Base-by-base conservation (phyloP, 345 rosid genomes). In the Raphanus sativus region DNA sequence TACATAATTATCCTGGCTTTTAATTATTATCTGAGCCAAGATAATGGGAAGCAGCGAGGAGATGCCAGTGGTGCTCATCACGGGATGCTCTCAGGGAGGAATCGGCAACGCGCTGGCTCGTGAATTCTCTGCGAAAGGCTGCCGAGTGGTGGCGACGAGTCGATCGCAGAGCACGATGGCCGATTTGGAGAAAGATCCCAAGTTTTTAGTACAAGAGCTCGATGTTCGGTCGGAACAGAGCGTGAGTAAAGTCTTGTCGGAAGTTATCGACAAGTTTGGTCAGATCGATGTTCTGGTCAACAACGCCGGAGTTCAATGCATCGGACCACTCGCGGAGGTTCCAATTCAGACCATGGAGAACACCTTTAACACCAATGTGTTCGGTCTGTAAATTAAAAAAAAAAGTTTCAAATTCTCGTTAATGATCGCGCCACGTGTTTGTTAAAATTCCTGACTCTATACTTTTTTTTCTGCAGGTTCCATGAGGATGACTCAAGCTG, bases 31-130 rank as follows among this genome's bases (percentile, higher is more conserved):
- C n/a, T n/a, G n/a, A n/a, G 61, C 34, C 3, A 24, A 65, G 16
- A 42, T n/a, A n/a, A 87, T 90, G 96, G 93, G 69, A 36, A 77
- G 73, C 33, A 25, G 54, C 24, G 77, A 69, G 4, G 70, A 71
- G 24, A 81, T 36, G 11, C 86, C 74, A 10, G 97, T 94, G 76
- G 92, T 94, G 28, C 76, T 94, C 28, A 86, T 94, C 75, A 89
- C 97, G 0, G 98, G 98, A 15, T 94, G 97, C 40, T 83, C 89
- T 10, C 76, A 87, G 15, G 97, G 98, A 62, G 98, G 97, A 3
- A 94, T 94, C 1, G 97, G 98, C 10, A 80, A 94, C 67, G 97
- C 95, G 12, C 75, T 94, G 72, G 97, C 97, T 1, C 87, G 77
- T 10, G 97, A 87, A 58, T 94, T 94, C 48, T 95, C 97, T 0